phyloP scores from a whole-genome alignment of 192 early-diverging fungal genomes.

The Backusella westeae region DNA sequence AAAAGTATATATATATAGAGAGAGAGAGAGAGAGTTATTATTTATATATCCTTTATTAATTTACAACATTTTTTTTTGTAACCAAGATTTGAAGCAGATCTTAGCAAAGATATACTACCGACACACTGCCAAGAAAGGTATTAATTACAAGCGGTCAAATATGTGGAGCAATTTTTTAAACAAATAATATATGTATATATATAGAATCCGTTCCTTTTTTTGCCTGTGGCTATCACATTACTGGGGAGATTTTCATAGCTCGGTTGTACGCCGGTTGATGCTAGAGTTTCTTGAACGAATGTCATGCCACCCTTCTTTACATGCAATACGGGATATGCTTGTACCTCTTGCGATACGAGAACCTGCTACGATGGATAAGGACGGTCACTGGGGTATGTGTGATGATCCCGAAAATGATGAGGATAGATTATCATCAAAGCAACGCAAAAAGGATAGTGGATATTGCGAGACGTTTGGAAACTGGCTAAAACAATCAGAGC shows the following conservation, averaged over 20 bases:
- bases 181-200: background rate
- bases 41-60: background rate
- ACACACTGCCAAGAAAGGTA: slow-evolving; percentile 27
- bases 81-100: slow-evolving; percentile 20
- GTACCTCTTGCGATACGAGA: slow-evolving; percentile 27
- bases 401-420: background rate
- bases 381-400: slow-evolving; percentile 17
- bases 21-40: background rate
- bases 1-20: slow-evolving; percentile 17
- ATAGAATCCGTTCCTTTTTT: slow-evolving; percentile 32
- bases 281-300: slow-evolving; percentile 21
- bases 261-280: slow-evolving; percentile 17
- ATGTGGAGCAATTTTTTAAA: background rate
- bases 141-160: background rate
- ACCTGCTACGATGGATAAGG: slow-evolving; percentile 17
- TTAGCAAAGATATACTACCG: background rate
- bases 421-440: background rate
- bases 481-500: background rate
- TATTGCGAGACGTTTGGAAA: slow-evolving; percentile 12
- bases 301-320: slow-evolving; percentile 13
- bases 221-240: slow-evolving; percentile 32
- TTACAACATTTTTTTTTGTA: background rate
- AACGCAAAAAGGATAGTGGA: slow-evolving; percentile 27
- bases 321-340: slow-evolving; percentile 22
- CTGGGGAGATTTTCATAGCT: slow-evolving; percentile 36